Evolutionary conservation across 768 basidiomycete species (phyloP).

Genomic region (Melanogaster broomeanus): DNA sequence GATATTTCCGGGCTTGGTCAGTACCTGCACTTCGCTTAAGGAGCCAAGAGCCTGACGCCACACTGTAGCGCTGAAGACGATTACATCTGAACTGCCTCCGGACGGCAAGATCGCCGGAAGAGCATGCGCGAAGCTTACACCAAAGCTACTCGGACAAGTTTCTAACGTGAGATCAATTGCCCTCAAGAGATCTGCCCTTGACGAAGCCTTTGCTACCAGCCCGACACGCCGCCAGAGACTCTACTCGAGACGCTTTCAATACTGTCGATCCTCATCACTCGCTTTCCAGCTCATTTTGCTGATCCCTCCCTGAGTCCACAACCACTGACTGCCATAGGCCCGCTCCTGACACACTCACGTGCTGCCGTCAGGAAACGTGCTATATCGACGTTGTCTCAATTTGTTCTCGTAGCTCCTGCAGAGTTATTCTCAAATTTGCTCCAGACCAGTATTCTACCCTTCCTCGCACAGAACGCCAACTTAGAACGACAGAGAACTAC

Average conservation of each 20-base stretch:
- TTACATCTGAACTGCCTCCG: conserved; percentile 85
- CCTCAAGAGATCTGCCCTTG: conserved; percentile 1
- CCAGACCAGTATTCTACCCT: conserved; percentile 58
- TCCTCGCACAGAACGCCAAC: conserved; percentile 50
- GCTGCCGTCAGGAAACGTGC: conserved; percentile 92
- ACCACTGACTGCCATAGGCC: conserved; percentile 68
- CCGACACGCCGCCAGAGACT: conserved; percentile 74
- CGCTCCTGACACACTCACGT: conserved; percentile 71
- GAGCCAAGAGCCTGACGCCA: conserved; percentile 6
- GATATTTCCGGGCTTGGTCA: conserved; percentile 93
- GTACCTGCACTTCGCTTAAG: neutral
- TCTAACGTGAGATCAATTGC: conserved; percentile 54
- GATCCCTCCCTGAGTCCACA: conserved; percentile 52
- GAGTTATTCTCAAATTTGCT: conserved; percentile 65
- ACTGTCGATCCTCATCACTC: conserved; percentile 83
- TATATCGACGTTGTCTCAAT: conserved; percentile 82
- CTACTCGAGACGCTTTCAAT: conserved; percentile 83
- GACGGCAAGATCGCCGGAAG: conserved; percentile 78
- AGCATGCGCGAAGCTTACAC: conserved; percentile 82
- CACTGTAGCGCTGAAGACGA: conserved; percentile 83
- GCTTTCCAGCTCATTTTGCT: conserved; percentile 73
- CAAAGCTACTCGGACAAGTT: conserved; percentile 79
- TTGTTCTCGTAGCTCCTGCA: conserved; percentile 71
- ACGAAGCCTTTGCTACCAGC: conserved; percentile 36
- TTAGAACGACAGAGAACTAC: conserved; percentile 77